A percentile compares a stretch with the other conserved stretches of the same genome.
Conservation (phyloP, 78 protist genomes). For the slime mould (Dictyostelium discoideum) region DNA sequence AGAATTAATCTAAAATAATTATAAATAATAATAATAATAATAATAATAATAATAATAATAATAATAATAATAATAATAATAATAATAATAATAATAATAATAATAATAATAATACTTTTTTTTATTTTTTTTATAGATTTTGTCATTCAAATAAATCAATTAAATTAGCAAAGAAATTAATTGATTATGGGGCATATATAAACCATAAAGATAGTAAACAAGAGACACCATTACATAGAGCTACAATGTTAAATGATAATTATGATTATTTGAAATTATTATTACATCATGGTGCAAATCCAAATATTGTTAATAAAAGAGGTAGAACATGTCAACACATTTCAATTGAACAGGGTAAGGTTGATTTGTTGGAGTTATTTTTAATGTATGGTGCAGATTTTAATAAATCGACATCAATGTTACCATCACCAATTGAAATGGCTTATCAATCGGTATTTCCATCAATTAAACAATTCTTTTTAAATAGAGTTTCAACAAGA, state of each 20-base stretch:
- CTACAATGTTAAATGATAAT: slow-evolving; percentile 32
- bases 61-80: too few species aligned
- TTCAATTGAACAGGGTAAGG: slow-evolving; percentile 35
- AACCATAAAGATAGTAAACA: slow-evolving; percentile 55
- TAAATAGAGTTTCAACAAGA: slow-evolving; percentile 5
- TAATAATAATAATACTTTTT: too few species aligned
- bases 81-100: too few species aligned
- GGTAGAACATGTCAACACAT: slow-evolving; percentile 65
- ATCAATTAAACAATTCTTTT: slow-evolving; percentile 25
- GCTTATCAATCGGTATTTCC: not conserved
- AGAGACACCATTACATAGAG: slow-evolving; percentile 66
- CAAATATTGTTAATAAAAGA: slow-evolving; percentile 30
- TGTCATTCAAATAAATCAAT: slow-evolving; percentile 4
- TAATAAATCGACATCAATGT: slow-evolving; percentile 11
- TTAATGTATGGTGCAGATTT: slow-evolving; percentile 54
- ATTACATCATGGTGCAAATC: slow-evolving; percentile 54
- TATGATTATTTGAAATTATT: slow-evolving; percentile 25
- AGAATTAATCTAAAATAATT: too few species aligned
- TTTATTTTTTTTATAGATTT: not conserved
- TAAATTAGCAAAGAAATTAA: slow-evolving; percentile 29
- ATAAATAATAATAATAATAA: too few species aligned
- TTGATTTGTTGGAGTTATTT: slow-evolving; percentile 29
- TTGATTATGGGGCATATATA: slow-evolving; percentile 46
- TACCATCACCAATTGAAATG: slow-evolving; percentile 44
- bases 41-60: too few species aligned